Evolutionary conservation across 2,329 filamentous ascomycete genomes (phyloP).

Genomic region (Chaetomium sp.): DNA sequence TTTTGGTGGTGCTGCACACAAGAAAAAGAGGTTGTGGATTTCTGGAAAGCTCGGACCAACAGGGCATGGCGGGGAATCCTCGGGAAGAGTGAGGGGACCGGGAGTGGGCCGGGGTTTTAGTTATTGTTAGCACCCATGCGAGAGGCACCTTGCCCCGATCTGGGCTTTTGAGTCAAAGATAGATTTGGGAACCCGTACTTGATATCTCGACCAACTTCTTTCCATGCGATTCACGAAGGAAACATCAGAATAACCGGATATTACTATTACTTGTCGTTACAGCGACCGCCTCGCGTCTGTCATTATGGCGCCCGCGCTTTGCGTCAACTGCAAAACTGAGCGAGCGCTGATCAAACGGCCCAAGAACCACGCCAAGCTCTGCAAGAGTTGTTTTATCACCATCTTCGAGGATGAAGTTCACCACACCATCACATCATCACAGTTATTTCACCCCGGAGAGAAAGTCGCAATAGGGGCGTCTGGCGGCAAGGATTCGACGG

Average conservation of each 20-base stretch:
- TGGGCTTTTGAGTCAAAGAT: conserved; percentile 7
- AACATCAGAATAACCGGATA: background rate
- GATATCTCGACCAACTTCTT: background rate
- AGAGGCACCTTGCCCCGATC: background rate
- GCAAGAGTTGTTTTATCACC: conserved; percentile 81
- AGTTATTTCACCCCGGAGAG: conserved; percentile 83
- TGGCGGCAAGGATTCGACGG: conserved; percentile 96
- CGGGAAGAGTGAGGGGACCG: conserved; percentile 18
- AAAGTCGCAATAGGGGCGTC: conserved; percentile 92
- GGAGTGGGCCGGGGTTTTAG: background rate
- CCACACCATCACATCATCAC: conserved; percentile 80
- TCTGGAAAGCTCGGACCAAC: conserved; percentile 26
- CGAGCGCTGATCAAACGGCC: conserved; percentile 89
- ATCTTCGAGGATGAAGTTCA: conserved; percentile 94
- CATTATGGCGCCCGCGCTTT: conserved; percentile 74
- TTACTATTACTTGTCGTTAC: background rate
- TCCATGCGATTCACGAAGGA: background rate
- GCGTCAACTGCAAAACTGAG: conserved; percentile 72
- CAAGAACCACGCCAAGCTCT: conserved; percentile 93
- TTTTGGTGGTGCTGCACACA: conserved; percentile 26
- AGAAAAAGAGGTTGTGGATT: conserved; percentile 37
- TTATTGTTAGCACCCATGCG: background rate
- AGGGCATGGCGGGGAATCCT: conserved; percentile 33
- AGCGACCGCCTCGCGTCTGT: background rate
- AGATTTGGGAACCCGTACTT: background rate